These are phyloP conservation scores for Mortierella sp. DNA, from an alignment of 371 early-diverging fungal species.

Conservation along the genomic window DNA sequence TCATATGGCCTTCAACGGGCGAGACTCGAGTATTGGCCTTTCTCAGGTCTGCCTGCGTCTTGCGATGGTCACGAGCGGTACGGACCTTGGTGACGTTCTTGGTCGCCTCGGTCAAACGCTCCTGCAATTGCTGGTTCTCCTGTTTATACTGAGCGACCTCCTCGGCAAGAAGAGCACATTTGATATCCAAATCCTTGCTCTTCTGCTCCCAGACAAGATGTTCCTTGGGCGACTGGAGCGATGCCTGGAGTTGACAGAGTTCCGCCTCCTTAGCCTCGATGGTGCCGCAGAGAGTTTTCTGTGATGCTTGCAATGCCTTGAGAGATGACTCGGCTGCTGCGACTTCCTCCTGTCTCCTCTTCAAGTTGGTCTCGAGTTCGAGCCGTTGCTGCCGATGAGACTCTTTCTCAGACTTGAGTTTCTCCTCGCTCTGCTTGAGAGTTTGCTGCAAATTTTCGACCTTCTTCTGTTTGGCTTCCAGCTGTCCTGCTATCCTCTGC, in stretches of 20 bases:
- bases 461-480: slow-evolving; percentile 43
- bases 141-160: slow-evolving; percentile 41
- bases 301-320: slow-evolving; percentile 29
- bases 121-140: slow-evolving; percentile 50
- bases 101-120: slow-evolving; percentile 39
- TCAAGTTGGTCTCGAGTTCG: slow-evolving; percentile 37
- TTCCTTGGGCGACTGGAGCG: slow-evolving; percentile 45
- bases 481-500: slow-evolving; percentile 35
- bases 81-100: slow-evolving; percentile 41
- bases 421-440: slow-evolving; percentile 33
- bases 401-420: slow-evolving; percentile 32
- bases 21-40: slow-evolving; percentile 9
- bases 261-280: slow-evolving; percentile 52
- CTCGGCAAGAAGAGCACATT: slow-evolving; percentile 38
- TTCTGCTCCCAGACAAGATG: slow-evolving; percentile 39
- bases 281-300: slow-evolving; percentile 25
- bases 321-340: slow-evolving; percentile 30
- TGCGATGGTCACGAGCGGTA: slow-evolving; percentile 22
- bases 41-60: slow-evolving; percentile 6
- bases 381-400: slow-evolving; percentile 30
- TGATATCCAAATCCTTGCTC: slow-evolving; percentile 41
- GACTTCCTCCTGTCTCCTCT: slow-evolving; percentile 43
- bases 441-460: slow-evolving; percentile 38
- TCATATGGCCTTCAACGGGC: neutral
- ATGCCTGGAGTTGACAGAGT: slow-evolving; percentile 43